These are phyloP conservation scores for Niveomyces coronatus DNA, from an alignment of 2,329 filamentous ascomycete species.

Conservation along the genomic window DNA sequence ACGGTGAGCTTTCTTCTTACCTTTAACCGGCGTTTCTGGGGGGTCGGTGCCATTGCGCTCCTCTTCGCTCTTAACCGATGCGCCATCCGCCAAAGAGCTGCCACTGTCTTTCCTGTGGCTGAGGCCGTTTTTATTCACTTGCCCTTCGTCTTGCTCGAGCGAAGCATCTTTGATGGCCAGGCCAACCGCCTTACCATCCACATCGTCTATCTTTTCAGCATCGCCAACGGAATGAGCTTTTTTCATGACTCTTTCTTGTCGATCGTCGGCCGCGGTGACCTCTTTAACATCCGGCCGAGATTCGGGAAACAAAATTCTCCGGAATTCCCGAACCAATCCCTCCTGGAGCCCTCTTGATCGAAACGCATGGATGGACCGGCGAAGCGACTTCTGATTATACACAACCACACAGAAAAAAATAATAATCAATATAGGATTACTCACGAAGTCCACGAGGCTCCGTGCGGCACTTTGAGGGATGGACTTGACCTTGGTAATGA, in stretches of 20 bases:
- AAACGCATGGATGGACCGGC: conserved; percentile 27
- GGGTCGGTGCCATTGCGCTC: not conserved
- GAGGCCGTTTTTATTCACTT: not conserved
- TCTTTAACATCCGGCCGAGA: conserved; percentile 3
- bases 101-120: too few species aligned
- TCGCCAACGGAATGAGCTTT: not conserved
- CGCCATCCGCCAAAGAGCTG: too few species aligned
- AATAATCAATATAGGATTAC: conserved; percentile 42
- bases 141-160: too few species aligned
- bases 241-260: not conserved
- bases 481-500: conserved; percentile 40
- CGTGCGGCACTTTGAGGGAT: conserved; percentile 40
- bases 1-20: conserved; percentile 59
- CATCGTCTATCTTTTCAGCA: not conserved
- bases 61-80: conserved; percentile 7
- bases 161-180: too few species aligned
- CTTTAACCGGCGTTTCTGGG: conserved; percentile 32
- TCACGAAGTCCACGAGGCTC: conserved; percentile 43
- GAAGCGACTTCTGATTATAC: conserved; percentile 35
- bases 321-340: conserved; percentile 4
- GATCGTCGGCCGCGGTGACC: not conserved
- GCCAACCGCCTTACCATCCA: too few species aligned
- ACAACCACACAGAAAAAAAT: conserved; percentile 32
- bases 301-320: conserved; percentile 6
- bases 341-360: conserved; percentile 21